Conservation (phyloP, 352 stramenopile species). For the Phytophthora chlamydospora region DNA sequence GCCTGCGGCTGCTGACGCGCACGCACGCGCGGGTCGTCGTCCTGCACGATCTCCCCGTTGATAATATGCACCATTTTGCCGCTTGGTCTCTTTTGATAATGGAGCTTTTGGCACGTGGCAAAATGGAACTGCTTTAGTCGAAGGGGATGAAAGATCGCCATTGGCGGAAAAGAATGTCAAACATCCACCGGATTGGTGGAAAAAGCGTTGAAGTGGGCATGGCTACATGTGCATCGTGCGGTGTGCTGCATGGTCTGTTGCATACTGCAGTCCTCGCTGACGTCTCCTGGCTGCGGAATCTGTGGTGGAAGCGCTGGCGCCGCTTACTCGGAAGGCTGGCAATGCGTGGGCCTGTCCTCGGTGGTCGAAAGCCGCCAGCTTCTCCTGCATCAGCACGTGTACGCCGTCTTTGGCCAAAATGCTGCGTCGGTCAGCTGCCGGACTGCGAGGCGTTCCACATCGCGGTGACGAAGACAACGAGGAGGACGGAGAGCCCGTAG, state of each 20-base stretch:
- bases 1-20: constrained; percentile 30
- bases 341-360: constrained; percentile 34
- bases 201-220: constrained; percentile 20
- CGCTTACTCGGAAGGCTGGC: constrained; percentile 48
- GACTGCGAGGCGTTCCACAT: constrained; percentile 17
- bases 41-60: constrained; percentile 86
- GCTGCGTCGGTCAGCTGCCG: constrained; percentile 37
- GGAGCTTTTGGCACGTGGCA: constrained; percentile 18
- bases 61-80: constrained; percentile 86
- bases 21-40: constrained; percentile 82
- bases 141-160: not conserved
- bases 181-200: constrained; percentile 14
- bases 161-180: constrained; percentile 12
- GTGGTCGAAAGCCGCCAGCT: constrained; percentile 47
- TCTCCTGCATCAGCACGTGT: constrained; percentile 64
- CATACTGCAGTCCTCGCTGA: constrained; percentile 42
- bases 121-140: too few species aligned
- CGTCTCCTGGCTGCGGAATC: constrained; percentile 48
- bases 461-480: constrained; percentile 13
- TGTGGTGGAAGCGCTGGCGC: constrained; percentile 30
- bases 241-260: constrained; percentile 32
- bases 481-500: constrained; percentile 17
- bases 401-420: constrained; percentile 55
- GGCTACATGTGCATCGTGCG: constrained; percentile 31
- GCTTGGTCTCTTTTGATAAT: not conserved